Evolutionary conservation across 805 yeast genomes (phyloP).

Genomic region (Ogataea neopini): DNA sequence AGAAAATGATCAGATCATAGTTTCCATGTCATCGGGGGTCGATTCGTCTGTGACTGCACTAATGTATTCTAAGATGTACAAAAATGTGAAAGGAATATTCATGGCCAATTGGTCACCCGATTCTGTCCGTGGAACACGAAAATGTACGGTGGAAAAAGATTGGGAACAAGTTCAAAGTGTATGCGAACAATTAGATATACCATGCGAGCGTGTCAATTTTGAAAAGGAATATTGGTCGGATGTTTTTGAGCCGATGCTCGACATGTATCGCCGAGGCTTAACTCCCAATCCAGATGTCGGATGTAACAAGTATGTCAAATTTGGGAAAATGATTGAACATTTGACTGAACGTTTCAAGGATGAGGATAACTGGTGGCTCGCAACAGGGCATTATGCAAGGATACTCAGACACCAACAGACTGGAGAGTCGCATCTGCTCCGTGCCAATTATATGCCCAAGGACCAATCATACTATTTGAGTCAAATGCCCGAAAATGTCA

Average conservation of each 20-base stretch:
- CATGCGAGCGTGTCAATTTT: conserved; percentile 75
- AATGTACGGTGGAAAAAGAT: conserved; percentile 76
- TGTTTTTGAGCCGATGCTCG: conserved; percentile 91
- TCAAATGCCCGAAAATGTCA: conserved; percentile 49
- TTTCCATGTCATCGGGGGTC: conserved; percentile 97
- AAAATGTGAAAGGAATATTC: conserved; percentile 75
- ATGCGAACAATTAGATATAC: conserved; percentile 59
- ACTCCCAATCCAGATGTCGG: conserved; percentile 96
- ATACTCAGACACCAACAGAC: conserved; percentile 40
- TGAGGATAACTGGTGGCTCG: conserved; percentile 69
- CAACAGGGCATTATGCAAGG: conserved; percentile 82
- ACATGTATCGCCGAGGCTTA: conserved; percentile 62
- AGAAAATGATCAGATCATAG: conserved; percentile 58
- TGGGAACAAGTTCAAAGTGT: conserved; percentile 81
- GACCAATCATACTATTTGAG: conserved; percentile 93
- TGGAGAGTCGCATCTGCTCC: conserved; percentile 47
- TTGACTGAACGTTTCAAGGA: conserved; percentile 31
- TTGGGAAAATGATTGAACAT: conserved; percentile 71
- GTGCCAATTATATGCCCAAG: conserved; percentile 60
- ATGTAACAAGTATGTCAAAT: conserved; percentile 84
- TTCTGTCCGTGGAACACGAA: conserved; percentile 29
- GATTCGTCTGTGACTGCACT: conserved; percentile 88
- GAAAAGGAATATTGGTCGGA: conserved; percentile 92
- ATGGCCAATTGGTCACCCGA: conserved; percentile 87
- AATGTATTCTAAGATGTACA: conserved; percentile 49